These are phyloP conservation scores for Sorghum bicolor DNA, from an alignment of 176 grass and related monocot species.

Conservation along the genomic window DNA sequence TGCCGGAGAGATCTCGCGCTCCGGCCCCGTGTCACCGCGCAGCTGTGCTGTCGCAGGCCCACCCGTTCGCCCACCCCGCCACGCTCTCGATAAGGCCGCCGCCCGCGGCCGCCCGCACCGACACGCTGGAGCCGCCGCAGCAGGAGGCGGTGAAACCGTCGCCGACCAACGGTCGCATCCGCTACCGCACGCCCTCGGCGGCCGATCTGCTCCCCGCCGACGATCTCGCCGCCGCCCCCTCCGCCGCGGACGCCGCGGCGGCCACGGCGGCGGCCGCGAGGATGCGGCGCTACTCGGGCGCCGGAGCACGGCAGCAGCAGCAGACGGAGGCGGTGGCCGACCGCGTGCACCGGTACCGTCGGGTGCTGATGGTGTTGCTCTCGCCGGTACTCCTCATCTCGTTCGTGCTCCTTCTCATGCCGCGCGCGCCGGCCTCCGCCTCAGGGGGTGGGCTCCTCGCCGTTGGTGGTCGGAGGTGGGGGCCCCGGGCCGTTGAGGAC, in stretches of 20 bases:
- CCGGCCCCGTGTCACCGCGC: background rate
- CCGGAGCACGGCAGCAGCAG: constrained; percentile 34
- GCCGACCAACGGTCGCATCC: constrained; percentile 74
- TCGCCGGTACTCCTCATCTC: constrained; percentile 68
- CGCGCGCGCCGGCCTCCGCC: constrained; percentile 33
- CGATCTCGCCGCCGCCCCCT: constrained; percentile 38
- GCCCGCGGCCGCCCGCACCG: constrained; percentile 33
- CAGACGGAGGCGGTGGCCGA: constrained; percentile 56
- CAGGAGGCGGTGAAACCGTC: constrained; percentile 72
- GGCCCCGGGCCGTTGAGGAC: constrained; percentile 37
- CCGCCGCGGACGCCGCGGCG: constrained; percentile 25
- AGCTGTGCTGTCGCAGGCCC: background rate
- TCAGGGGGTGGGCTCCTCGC: constrained; percentile 20
- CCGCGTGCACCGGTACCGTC: constrained; percentile 69
- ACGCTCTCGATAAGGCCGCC: constrained; percentile 25
- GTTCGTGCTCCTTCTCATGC: constrained; percentile 73
- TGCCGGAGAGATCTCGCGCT: constrained; percentile 29
- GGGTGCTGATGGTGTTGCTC: constrained; percentile 64
- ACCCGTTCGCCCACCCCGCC: background rate
- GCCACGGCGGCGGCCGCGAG: constrained; percentile 33
- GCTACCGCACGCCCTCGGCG: constrained; percentile 74
- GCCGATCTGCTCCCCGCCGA: constrained; percentile 55
- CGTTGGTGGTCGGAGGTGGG: constrained; percentile 42
- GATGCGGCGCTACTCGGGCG: constrained; percentile 66
- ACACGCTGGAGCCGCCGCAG: constrained; percentile 62